Evolutionary conservation across 164 flowering plant species (phyloP).

Genomic region (Vitis rotundifolia): DNA sequence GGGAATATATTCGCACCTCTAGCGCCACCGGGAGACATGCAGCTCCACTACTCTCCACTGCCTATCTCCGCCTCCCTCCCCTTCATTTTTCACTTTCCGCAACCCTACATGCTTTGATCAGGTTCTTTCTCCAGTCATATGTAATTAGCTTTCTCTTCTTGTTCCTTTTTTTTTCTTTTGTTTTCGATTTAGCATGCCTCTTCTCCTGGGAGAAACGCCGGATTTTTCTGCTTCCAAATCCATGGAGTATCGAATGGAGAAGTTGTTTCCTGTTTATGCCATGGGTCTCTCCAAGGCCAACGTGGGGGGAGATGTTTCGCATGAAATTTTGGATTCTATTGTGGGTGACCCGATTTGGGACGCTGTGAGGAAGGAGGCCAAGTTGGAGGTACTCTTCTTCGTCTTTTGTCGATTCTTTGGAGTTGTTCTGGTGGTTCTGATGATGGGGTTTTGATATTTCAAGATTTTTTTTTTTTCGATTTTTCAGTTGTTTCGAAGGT

Average conservation of each 20-base stretch:
- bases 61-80: too few species aligned
- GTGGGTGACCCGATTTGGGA: slow-evolving; percentile 55
- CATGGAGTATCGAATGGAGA: slow-evolving; percentile 40
- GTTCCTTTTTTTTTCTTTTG: too few species aligned
- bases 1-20: too few species aligned
- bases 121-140: too few species aligned
- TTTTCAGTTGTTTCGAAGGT: background rate
- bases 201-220: background rate
- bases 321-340: slow-evolving; percentile 4
- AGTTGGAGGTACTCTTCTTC: slow-evolving; percentile 42
- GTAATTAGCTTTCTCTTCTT: too few species aligned
- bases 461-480: background rate
- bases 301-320: background rate
- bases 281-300: slow-evolving; percentile 33
- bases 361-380: slow-evolving; percentile 56
- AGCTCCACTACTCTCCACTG: too few species aligned
- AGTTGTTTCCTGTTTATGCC: slow-evolving; percentile 67
- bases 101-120: too few species aligned
- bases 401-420: background rate
- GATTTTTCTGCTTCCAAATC: background rate
- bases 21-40: too few species aligned
- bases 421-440: background rate
- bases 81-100: too few species aligned
- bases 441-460: background rate
- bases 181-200: too few species aligned